A percentile compares a stretch with the other conserved stretches of the same genome.
These are phyloP conservation scores for Mycena pura DNA, from an alignment of 768 basidiomycete species.

Conservation along the genomic window DNA sequence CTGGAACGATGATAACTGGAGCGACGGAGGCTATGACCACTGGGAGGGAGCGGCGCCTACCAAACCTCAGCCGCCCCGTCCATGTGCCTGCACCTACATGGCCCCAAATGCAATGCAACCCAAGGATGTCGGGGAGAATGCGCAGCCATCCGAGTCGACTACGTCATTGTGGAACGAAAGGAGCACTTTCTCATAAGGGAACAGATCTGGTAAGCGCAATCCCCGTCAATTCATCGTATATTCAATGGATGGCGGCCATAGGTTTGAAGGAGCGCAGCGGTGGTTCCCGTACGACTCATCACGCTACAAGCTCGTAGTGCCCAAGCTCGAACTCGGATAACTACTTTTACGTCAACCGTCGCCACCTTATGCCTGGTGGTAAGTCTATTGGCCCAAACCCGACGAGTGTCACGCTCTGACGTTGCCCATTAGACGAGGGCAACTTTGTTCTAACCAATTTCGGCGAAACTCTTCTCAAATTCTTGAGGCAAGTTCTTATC, in stretches of 20 bases:
- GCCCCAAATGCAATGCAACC: neutral
- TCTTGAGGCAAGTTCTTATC: slow-evolving; percentile 19
- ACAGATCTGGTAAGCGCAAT: slow-evolving; percentile 1
- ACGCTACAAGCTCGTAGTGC: slow-evolving; percentile 7
- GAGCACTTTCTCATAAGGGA: slow-evolving; percentile 19
- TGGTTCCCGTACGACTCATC: slow-evolving; percentile 30
- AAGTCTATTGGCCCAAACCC: neutral
- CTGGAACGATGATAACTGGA: neutral
- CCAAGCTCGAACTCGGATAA: slow-evolving; percentile 24
- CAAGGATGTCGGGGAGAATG: neutral
- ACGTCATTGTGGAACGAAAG: slow-evolving; percentile 13
- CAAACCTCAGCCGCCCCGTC: neutral
- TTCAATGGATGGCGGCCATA: neutral
- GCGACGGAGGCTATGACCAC: neutral
- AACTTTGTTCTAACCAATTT: slow-evolving; percentile 25
- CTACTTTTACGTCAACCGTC: slow-evolving; percentile 30
- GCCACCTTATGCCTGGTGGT: slow-evolving; percentile 9
- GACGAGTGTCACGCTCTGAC: neutral
- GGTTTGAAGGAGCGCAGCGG: neutral
- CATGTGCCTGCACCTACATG: neutral
- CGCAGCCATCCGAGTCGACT: neutral
- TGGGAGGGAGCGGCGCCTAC: neutral
- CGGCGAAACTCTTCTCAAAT: slow-evolving; percentile 27
- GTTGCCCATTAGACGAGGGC: slow-evolving; percentile 15
- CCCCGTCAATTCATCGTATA: neutral